Evolutionary conservation across 2,329 filamentous ascomycete species (phyloP).

Genomic region (Gaeumannomyces sp.): DNA sequence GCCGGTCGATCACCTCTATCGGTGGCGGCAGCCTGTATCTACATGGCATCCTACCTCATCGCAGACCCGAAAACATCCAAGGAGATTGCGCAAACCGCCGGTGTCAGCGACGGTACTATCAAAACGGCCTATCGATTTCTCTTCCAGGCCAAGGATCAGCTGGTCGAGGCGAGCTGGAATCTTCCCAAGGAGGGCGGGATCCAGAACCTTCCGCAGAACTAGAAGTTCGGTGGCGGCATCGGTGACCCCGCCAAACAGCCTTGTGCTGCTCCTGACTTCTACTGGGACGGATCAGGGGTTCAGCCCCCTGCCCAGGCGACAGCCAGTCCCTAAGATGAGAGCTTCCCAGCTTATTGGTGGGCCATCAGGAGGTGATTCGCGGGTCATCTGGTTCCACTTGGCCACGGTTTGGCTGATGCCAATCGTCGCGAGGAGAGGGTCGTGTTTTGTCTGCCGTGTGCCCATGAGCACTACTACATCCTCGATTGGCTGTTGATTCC

Average conservation of each 20-base stretch:
- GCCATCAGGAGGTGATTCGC: background rate
- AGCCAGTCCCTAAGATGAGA: background rate
- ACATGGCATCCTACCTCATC: constrained; percentile 86
- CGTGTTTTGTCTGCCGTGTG: background rate
- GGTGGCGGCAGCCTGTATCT: constrained; percentile 91
- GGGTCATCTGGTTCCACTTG: background rate
- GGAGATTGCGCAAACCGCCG: constrained; percentile 76
- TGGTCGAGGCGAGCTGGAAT: constrained; percentile 32
- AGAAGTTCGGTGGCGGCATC: constrained; percentile 19
- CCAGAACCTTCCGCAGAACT: constrained; percentile 60
- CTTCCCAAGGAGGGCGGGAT: constrained; percentile 65
- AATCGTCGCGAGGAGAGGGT: background rate
- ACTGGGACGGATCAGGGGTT: background rate
- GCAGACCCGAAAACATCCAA: constrained; percentile 73
- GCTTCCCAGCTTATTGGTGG: background rate
- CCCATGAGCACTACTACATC: background rate
- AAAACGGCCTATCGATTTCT: constrained; percentile 91
- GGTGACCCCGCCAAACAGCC: background rate
- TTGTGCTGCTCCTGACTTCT: background rate
- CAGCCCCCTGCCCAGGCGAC: background rate
- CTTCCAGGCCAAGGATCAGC: constrained; percentile 63
- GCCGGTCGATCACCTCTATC: constrained; percentile 91
- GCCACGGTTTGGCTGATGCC: background rate
- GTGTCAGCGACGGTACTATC: constrained; percentile 94
- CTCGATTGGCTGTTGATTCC: background rate